A percentile compares a stretch with the other conserved stretches of the same genome.
phyloP scores from a whole-genome alignment of 305 asterid genomes.

The Rubia tinctorum region DNA sequence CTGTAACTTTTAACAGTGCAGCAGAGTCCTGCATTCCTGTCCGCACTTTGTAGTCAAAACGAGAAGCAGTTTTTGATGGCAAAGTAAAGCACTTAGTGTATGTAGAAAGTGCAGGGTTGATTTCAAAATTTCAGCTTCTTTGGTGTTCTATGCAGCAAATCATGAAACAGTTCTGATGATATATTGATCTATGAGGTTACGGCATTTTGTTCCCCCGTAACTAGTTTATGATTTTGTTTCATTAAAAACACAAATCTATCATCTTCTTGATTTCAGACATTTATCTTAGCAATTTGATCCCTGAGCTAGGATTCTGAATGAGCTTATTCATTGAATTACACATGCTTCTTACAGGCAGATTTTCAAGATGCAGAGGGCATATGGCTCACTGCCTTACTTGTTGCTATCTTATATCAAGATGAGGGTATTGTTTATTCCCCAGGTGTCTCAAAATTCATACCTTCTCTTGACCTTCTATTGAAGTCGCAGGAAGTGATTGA shows the following conservation, averaged over 20 bases:
- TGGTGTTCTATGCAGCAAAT: neutral
- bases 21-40: neutral
- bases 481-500: slow-evolving; percentile 67
- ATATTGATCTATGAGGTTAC: neutral
- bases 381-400: slow-evolving; percentile 78
- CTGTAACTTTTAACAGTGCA: neutral
- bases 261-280: neutral
- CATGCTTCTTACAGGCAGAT: slow-evolving; percentile 50
- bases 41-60: neutral
- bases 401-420: slow-evolving; percentile 78
- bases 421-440: slow-evolving; percentile 51
- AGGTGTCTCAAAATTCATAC: slow-evolving; percentile 45
- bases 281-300: neutral
- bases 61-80: neutral
- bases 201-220: neutral
- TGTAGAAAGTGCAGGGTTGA: neutral
- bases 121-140: neutral
- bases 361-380: slow-evolving; percentile 73
- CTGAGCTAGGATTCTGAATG: neutral
- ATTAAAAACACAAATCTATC: neutral
- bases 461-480: slow-evolving; percentile 51
- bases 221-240: neutral
- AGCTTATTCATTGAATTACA: neutral
- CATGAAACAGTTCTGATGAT: neutral
- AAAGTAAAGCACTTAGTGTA: neutral